Evolutionary conservation across 805 yeast genomes (phyloP), one percentile per base, ranked within the genome.

Genomic region (Candida endomychidarum): DNA sequence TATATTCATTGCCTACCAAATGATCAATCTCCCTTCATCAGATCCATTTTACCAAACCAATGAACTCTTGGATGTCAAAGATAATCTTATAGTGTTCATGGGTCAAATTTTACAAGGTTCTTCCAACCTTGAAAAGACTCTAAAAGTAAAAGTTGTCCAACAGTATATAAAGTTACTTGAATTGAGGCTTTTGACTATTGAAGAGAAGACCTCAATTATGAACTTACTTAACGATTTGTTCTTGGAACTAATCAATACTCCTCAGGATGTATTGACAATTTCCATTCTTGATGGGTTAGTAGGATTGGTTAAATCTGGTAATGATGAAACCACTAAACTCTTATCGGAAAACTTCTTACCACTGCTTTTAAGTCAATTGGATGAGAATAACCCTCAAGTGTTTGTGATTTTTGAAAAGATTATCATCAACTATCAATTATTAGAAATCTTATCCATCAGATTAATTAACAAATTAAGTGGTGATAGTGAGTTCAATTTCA

Each of bases 51-150:
- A 40, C 36, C 48, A 35, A 21, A 33, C 39, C 10, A 74, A 72
- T 45, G 60, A 69, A 7, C 57, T 86, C 37, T 49, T 59, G 11
- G 49, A 56, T 6, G 75, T 64, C 56, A 81, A 84, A 46, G 96
- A 89, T 51, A 80, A 80, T 27, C 65, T 90, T 11, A 61, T 89
- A 21, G 77, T 81, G 39, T 65, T 83, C 30, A 58, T 87, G 48
- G 80, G 89, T n/a, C 81, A 78, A 52, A 72, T 86, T 4, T 67
- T 90, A 35, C 76, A 83, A 55, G 74, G 83, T 0, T 73, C 86
- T 0, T 79, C 95, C 0, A 73, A 71, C 23, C 63, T 77, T 21
- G 96, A 86, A 51, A 81, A 80, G 8, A 77, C 89, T 1, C 67
- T 88, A 41, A 73, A 88, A 51, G 72, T 83, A 19, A 63, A 83